Percentiles rank a stretch among this genome's conserved stretches.
Conservation (phyloP, 768 basidiomycete genomes). For the Rossbeevera mucosa region DNA sequence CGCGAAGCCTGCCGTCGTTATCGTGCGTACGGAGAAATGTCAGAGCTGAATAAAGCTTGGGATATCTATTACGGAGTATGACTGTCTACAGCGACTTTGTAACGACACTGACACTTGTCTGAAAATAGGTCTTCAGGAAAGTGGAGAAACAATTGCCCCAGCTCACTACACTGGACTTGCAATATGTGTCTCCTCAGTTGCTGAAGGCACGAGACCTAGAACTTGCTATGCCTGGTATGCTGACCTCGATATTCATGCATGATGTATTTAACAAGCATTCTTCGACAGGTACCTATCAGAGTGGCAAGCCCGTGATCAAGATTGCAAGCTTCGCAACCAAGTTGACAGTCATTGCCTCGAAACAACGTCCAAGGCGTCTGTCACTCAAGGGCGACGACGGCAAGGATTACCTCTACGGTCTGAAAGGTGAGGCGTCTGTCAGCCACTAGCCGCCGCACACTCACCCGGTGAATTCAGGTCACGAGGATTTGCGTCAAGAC, state of each 20-base stretch:
- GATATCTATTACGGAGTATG: slow-evolving; percentile 93
- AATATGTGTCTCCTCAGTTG: slow-evolving; percentile 93
- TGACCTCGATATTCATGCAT: neutral
- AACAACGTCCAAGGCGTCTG: slow-evolving; percentile 90
- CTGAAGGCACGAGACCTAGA: slow-evolving; percentile 87
- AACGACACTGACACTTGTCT: slow-evolving; percentile 1
- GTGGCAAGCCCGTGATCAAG: slow-evolving; percentile 74
- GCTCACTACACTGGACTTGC: slow-evolving; percentile 85
- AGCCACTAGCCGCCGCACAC: neutral
- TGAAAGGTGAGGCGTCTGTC: slow-evolving; percentile 63
- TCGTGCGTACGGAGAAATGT: slow-evolving; percentile 78
- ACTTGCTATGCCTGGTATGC: slow-evolving; percentile 87
- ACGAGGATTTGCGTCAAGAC: slow-evolving; percentile 98
- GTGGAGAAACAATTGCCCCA: slow-evolving; percentile 91
- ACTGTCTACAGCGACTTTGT: neutral
- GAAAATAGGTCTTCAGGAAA: slow-evolving; percentile 82
- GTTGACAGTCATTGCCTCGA: slow-evolving; percentile 90
- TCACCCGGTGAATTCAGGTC: slow-evolving; percentile 48
- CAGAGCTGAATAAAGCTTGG: slow-evolving; percentile 95
- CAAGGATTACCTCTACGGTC: slow-evolving; percentile 82
- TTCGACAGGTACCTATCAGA: slow-evolving; percentile 79
- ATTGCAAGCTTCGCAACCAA: slow-evolving; percentile 86
- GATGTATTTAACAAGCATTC: neutral
- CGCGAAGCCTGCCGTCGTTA: slow-evolving; percentile 87
- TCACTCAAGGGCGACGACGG: slow-evolving; percentile 88